Conservation (phyloP, 2,329 filamentous ascomycete genomes). For the Pezicula carpinea region DNA sequence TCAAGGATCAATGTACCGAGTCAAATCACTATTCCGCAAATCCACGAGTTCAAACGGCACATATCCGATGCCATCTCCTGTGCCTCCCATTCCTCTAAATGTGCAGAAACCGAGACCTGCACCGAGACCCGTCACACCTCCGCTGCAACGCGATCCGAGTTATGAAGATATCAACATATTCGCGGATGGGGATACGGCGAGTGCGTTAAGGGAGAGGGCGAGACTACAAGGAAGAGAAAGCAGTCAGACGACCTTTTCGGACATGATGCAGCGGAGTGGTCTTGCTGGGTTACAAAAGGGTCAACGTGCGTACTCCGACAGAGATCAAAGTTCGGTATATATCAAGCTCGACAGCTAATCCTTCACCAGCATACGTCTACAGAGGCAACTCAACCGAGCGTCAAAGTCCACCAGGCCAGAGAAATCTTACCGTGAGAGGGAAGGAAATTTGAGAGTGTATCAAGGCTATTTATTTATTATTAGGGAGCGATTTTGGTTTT, state of each 20-base stretch:
- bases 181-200: constrained; percentile 42
- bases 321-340: not conserved
- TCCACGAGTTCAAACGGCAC: constrained; percentile 4
- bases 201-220: constrained; percentile 15
- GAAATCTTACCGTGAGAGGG: not conserved
- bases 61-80: not conserved
- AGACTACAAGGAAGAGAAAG: constrained; percentile 11
- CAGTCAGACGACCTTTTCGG: constrained; percentile 42
- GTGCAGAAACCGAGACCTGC: constrained; percentile 5
- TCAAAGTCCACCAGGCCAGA: not conserved
- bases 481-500: not conserved
- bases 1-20: constrained; percentile 14
- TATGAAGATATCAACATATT: constrained; percentile 49
- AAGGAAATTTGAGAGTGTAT: not conserved
- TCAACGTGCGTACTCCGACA: constrained; percentile 22
- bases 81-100: constrained; percentile 18
- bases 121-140: constrained; percentile 27
- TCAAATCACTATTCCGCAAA: constrained; percentile 24
- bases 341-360: not conserved
- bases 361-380: constrained; percentile 11
- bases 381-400: constrained; percentile 7
- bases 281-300: constrained; percentile 30
- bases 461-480: too few relatives aligned
- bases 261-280: constrained; percentile 45
- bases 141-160: constrained; percentile 38